phyloP scores from a whole-genome alignment of 768 basidiomycete species.

The Terana coerulea region DNA sequence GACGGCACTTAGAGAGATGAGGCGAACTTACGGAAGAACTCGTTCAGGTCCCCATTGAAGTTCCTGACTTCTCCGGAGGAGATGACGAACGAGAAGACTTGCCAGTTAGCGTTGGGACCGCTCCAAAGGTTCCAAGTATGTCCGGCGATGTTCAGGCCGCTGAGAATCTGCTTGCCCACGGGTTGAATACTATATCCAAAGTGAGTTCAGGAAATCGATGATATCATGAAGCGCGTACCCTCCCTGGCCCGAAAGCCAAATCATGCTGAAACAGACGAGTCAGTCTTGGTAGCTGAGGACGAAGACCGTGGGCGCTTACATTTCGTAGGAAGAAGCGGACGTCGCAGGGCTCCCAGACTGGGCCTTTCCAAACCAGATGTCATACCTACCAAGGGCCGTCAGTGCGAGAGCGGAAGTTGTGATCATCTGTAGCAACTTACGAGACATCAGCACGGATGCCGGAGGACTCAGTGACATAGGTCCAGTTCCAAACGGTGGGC shows the following conservation, averaged over 20 bases:
- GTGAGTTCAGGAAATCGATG: neutral
- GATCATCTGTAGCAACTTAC: slow-evolving; percentile 25
- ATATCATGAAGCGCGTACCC: slow-evolving; percentile 30
- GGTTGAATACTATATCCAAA: slow-evolving; percentile 43
- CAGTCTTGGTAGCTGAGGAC: neutral
- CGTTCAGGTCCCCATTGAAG: slow-evolving; percentile 50
- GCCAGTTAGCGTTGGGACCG: slow-evolving; percentile 51
- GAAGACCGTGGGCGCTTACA: slow-evolving; percentile 31
- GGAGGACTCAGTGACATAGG: slow-evolving; percentile 38
- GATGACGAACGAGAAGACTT: slow-evolving; percentile 55
- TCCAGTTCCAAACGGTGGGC: slow-evolving; percentile 51
- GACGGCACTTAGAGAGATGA: neutral
- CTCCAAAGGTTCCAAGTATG: slow-evolving; percentile 56
- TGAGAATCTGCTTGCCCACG: slow-evolving; percentile 44
- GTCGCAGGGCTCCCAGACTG: slow-evolving; percentile 43
- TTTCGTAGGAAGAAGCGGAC: slow-evolving; percentile 46
- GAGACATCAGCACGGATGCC: slow-evolving; percentile 54
- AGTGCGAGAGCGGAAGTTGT: neutral
- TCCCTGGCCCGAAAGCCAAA: slow-evolving; percentile 56
- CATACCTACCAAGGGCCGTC: slow-evolving; percentile 34
- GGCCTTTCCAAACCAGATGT: slow-evolving; percentile 49
- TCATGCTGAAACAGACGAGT: slow-evolving; percentile 39
- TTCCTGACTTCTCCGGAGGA: slow-evolving; percentile 42
- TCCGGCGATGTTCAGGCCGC: slow-evolving; percentile 40
- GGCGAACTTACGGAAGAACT: slow-evolving; percentile 45